phyloP scores from a whole-genome alignment of 2,329 filamentous ascomycete genomes.

The Cladophialophora chaetospira region DNA sequence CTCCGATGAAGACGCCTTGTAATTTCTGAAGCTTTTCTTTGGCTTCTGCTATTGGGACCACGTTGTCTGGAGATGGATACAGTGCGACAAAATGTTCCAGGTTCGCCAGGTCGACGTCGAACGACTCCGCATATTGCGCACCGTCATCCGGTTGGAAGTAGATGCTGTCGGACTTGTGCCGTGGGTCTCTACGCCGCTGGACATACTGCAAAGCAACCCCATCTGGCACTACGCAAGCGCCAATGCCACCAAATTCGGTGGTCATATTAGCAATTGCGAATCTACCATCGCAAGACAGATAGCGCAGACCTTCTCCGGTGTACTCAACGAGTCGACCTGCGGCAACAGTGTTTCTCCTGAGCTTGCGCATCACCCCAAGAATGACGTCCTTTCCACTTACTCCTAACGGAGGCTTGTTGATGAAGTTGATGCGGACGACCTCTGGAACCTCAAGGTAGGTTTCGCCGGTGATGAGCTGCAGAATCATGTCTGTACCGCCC shows the following conservation, averaged over 20 bases:
- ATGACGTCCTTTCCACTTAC: slow-evolving; percentile 53
- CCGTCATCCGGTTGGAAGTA: slow-evolving; percentile 47
- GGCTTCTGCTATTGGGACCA: slow-evolving; percentile 43
- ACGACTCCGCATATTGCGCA: slow-evolving; percentile 42
- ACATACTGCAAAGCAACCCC: slow-evolving; percentile 41
- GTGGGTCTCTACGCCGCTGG: slow-evolving; percentile 36
- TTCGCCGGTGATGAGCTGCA: slow-evolving; percentile 51
- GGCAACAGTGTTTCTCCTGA: slow-evolving; percentile 52
- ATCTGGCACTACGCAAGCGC: slow-evolving; percentile 37
- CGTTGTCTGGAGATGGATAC: slow-evolving; percentile 49
- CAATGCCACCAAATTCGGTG: slow-evolving; percentile 32
- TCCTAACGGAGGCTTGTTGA: slow-evolving; percentile 40
- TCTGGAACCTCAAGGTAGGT: slow-evolving; percentile 53
- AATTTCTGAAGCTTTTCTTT: slow-evolving; percentile 7
- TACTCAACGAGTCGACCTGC: slow-evolving; percentile 50
- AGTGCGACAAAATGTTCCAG: slow-evolving; percentile 44
- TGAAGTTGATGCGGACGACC: slow-evolving; percentile 44
- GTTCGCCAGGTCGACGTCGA: slow-evolving; percentile 43
- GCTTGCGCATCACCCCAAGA: slow-evolving; percentile 45
- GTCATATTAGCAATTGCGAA: slow-evolving; percentile 55
- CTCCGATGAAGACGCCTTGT: slow-evolving; percentile 51
- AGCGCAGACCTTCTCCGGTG: slow-evolving; percentile 43
- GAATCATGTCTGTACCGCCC: slow-evolving; percentile 49
- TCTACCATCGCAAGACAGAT: slow-evolving; percentile 47
- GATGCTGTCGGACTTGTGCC: slow-evolving; percentile 38